Evolutionary conservation across 768 basidiomycete species (phyloP).

Genomic region (Russula sp.): DNA sequence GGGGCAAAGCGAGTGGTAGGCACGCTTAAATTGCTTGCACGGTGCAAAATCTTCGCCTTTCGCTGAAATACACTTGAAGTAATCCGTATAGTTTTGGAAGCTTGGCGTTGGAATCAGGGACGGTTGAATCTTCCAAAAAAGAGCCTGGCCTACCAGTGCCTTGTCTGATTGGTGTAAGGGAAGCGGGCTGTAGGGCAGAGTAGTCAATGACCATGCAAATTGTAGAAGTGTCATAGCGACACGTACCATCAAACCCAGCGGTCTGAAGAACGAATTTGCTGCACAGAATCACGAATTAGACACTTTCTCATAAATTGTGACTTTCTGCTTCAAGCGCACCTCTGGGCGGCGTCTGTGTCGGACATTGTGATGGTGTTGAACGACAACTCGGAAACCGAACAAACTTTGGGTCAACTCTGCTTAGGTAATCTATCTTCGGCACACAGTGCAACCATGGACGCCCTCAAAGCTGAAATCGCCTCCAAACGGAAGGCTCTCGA

Average conservation of each 20-base stretch:
- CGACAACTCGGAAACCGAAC: conserved; percentile 39
- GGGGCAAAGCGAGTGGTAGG: conserved; percentile 95
- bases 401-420: too few species aligned
- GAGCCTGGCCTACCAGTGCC: conserved; percentile 74
- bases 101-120: conserved; percentile 39
- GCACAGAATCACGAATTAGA: conserved; percentile 12
- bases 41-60: conserved; percentile 99
- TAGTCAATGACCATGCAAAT: conserved; percentile 23
- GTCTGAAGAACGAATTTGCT: conserved; percentile 92
- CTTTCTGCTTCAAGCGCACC: conserved; percentile 39
- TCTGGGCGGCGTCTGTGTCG: conserved; percentile 49
- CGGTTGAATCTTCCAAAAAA: not conserved
- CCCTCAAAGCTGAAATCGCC: conserved; percentile 84
- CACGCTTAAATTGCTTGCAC: conserved; percentile 97
- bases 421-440: conserved; percentile 19
- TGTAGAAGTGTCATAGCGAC: conserved; percentile 8
- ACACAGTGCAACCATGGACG: conserved; percentile 59
- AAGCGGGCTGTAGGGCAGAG: conserved; percentile 61
- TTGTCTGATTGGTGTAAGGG: conserved; percentile 91
- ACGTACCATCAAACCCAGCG: conserved; percentile 86
- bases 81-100: conserved; percentile 97
- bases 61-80: conserved; percentile 95
- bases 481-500: conserved; percentile 77
- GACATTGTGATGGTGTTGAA: conserved; percentile 51
- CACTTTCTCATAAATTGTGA: conserved; percentile 22